A percentile compares a stretch with the other conserved stretches of the same genome.
Evolutionary conservation across 805 yeast genomes (phyloP).

Genomic region (Saccharomycopsis sp.): DNA sequence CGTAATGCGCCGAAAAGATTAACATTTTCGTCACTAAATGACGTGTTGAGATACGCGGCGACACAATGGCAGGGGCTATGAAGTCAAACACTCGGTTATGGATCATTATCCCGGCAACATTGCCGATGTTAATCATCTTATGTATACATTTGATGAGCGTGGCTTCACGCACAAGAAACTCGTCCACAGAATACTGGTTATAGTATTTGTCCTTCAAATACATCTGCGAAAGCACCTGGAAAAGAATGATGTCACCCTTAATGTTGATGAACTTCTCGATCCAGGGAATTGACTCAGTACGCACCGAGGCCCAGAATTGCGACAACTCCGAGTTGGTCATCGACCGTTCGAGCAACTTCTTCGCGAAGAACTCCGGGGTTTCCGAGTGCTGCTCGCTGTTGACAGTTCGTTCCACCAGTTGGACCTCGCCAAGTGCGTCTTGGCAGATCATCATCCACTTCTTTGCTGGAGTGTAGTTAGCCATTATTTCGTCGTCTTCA

Average conservation of each 20-base stretch:
- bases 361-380: slow-evolving; percentile 72
- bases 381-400: background rate
- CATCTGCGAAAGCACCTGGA: slow-evolving; percentile 56
- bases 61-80: slow-evolving; percentile 63
- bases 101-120: slow-evolving; percentile 53
- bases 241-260: slow-evolving; percentile 77
- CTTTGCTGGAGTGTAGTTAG: slow-evolving; percentile 63
- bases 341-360: slow-evolving; percentile 61
- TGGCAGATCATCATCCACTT: slow-evolving; percentile 91
- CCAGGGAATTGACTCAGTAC: slow-evolving; percentile 85
- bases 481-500: slow-evolving; percentile 71
- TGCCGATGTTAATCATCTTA: slow-evolving; percentile 58
- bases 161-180: slow-evolving; percentile 62
- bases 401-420: background rate
- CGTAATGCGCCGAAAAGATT: slow-evolving; percentile 45
- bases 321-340: slow-evolving; percentile 67
- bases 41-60: slow-evolving; percentile 70
- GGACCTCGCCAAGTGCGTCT: slow-evolving; percentile 66
- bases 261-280: slow-evolving; percentile 66
- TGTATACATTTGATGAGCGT: slow-evolving; percentile 72
- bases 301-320: slow-evolving; percentile 81
- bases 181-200: slow-evolving; percentile 29
- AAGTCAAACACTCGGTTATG: slow-evolving; percentile 46
- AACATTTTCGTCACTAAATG: slow-evolving; percentile 75
- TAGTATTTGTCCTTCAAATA: slow-evolving; percentile 35